Evolutionary conservation across 2,329 filamentous ascomycete species (phyloP), one percentile per base, ranked within the genome.

Genomic region (Hypoxylon sp.): DNA sequence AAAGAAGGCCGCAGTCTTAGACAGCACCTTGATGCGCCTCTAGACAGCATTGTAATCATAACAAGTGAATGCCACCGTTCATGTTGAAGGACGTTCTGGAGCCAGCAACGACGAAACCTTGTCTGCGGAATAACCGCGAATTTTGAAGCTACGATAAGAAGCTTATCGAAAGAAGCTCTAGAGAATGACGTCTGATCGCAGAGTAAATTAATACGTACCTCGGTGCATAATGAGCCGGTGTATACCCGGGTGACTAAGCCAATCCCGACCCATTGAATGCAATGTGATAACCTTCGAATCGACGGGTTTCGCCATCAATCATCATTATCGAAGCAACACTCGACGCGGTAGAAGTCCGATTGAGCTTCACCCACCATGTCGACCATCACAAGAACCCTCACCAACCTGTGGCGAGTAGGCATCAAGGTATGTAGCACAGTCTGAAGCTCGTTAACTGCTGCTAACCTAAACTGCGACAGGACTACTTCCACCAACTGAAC

Each of bases 401-500:
- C 89, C 80, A 97, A 97, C 80, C 79, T 97, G 78, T 90, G 93
- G 84, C 90, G 88, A 82, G 88, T 97, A 78, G 96, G 96, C 58
- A 76, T 97, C 77, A 97, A 94, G 90, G 93, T 93, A 80, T 70
- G 81, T 65, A 12, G 4, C 14, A 54, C 28, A 8, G 33, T 24
- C 16, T 7, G 8, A 45, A 38, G 38, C 71, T 44, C 36, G 7
- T 26, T 50, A 18, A 49, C 20, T 22, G 24, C 20, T 56, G 32
- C 66, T 68, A 68, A 68, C 55, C 36, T 30, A 24, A 2, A 30
- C 66, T 62, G 68, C 74, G 45, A 73, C 77, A 97, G 93, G 91
- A 97, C 80, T 96, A 91, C 85, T 91, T 89, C 81, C 91, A 92
- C 81, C 96, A 98, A 85, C 87, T 98, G 87, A 89, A 95, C 83